Percentiles rank a stretch among this genome's conserved stretches.
Conservation (phyloP, 805 yeast species). For the Wickerhamiella sorbophila region DNA sequence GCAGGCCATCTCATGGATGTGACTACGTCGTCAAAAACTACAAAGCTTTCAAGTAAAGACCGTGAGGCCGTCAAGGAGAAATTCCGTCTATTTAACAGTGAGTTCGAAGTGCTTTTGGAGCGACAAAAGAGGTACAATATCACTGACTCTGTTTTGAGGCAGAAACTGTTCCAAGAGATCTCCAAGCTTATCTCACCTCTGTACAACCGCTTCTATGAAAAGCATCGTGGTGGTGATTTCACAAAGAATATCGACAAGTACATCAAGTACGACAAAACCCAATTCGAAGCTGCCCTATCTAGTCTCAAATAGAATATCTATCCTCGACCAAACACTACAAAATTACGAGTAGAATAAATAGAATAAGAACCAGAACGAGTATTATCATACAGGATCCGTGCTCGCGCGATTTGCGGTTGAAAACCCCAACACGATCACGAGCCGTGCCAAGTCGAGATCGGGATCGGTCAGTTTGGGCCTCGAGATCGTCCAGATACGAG, state of each 20-base stretch:
- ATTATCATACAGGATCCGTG: conserved; percentile 26
- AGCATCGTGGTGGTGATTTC: conserved; percentile 53
- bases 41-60: conserved; percentile 42
- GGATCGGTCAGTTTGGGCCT: conserved; percentile 25
- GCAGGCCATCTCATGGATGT: conserved; percentile 69
- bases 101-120: conserved; percentile 62
- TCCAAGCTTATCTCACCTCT: conserved; percentile 57
- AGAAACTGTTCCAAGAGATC: conserved; percentile 53
- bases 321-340: background rate
- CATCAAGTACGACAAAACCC: conserved; percentile 38
- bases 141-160: conserved; percentile 50
- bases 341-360: conserved; percentile 23
- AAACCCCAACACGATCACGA: conserved; percentile 22
- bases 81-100: conserved; percentile 65
- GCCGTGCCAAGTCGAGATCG: conserved; percentile 25
- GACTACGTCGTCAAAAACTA: conserved; percentile 32
- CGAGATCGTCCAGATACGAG: conserved; percentile 27
- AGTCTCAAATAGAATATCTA: conserved; percentile 11
- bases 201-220: conserved; percentile 72
- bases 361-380: conserved; percentile 19
- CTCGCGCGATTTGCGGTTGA: conserved; percentile 27
- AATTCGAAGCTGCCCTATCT: conserved; percentile 29
- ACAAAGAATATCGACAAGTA: conserved; percentile 59
- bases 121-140: conserved; percentile 52
- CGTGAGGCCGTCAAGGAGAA: conserved; percentile 72